A percentile compares a stretch with the other conserved stretches of the same genome.
phyloP scores from a whole-genome alignment of 176 grass and related monocot genomes.

The Paspalum notatum region DNA sequence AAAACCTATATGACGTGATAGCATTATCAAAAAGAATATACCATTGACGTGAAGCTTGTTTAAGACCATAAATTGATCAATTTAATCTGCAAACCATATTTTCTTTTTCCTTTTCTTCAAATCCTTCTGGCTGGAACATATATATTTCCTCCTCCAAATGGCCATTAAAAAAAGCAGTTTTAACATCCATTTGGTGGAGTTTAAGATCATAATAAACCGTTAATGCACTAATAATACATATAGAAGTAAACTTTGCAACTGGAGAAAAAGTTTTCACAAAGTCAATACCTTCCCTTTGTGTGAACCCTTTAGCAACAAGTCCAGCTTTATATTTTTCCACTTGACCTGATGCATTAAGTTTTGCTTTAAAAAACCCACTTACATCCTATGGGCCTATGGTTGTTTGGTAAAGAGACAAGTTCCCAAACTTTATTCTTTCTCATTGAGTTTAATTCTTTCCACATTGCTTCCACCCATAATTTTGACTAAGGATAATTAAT shows the following conservation, averaged over 20 bases:
- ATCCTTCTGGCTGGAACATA: neutral
- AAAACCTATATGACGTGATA: neutral
- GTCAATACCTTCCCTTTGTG: neutral
- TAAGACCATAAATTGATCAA: too few species aligned
- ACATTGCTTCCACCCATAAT: neutral
- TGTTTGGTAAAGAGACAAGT: neutral
- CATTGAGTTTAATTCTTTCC: slow-evolving; percentile 13
- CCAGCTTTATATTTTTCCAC: neutral
- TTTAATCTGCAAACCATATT: neutral
- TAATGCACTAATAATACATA: neutral
- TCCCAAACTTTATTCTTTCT: neutral
- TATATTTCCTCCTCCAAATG: neutral
- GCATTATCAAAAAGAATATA: neutral
- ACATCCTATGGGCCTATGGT: neutral
- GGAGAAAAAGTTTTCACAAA: neutral
- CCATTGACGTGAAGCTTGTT: neutral
- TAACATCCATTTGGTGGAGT: neutral
- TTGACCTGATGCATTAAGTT: neutral
- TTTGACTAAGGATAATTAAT: neutral
- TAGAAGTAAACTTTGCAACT: neutral
- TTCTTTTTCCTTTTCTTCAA: neutral
- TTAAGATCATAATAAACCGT: neutral
- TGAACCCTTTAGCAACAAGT: neutral
- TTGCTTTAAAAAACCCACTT: neutral
- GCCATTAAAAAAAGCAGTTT: neutral